Evolutionary conservation across 2,329 filamentous ascomycete species (phyloP).

Genomic region (Aspergillus flavus): DNA sequence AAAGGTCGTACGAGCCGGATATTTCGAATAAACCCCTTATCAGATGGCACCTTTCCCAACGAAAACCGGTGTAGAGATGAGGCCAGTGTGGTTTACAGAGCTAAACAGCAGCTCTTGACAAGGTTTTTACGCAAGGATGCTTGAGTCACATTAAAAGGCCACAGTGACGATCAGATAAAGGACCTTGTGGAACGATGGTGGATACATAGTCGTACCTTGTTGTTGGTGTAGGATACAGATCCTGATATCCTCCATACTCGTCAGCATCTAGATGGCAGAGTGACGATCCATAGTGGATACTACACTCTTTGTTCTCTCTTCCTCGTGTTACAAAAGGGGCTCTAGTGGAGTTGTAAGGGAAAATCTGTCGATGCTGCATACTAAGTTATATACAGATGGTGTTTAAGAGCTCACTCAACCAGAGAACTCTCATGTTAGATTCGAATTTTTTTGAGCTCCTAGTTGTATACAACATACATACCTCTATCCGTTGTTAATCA

Average conservation of each 20-base stretch:
- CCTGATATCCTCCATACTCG: rapidly evolving
- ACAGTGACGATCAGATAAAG: neutral
- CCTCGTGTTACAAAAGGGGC: too few relatives aligned
- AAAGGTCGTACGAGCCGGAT: neutral
- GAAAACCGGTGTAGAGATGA: neutral
- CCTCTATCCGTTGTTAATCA: neutral
- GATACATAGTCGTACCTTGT: neutral
- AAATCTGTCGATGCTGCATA: too few relatives aligned
- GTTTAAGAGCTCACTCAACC: too few relatives aligned
- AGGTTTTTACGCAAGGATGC: rapidly evolving
- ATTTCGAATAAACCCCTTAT: neutral
- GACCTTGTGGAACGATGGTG: neutral
- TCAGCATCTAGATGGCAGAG: neutral
- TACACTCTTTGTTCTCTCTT: neutral
- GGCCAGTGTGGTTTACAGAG: neutral
- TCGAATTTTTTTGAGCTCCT: neutral
- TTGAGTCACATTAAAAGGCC: neutral
- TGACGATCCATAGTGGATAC: neutral
- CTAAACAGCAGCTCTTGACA: neutral
- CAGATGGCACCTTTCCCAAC: neutral
- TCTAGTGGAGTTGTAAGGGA: too few relatives aligned
- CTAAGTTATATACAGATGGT: too few relatives aligned
- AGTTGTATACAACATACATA: rapidly evolving
- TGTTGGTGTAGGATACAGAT: neutral
- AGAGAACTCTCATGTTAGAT: too few relatives aligned